Base-by-base conservation (phyloP, 805 yeast genomes). In the Zygoascus bituminiphila region DNA sequence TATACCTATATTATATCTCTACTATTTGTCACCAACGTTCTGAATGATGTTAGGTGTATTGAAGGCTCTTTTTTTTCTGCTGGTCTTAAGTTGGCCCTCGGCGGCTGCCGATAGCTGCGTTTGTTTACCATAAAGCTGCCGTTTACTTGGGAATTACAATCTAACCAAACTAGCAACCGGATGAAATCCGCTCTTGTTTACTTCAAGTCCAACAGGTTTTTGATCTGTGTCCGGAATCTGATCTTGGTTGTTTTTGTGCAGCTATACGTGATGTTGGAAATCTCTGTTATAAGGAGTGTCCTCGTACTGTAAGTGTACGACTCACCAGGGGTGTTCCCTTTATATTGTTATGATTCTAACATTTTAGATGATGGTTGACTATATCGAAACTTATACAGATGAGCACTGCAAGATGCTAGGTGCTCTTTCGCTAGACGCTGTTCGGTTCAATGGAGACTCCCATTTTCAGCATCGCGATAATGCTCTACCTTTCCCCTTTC, bases 391-490 rank as follows among this genome's bases (percentile, higher is more conserved):
- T 7, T 38, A 39, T 26, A 41, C 48, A 22, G 40, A 37, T 36
- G 48, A 45, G 14, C 24, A 42, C 5, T 52, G 51, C 47, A 26
- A 40, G 21, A 38, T 45, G 23, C 25, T 46, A 15, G 29, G 33
- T 15, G 26, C 23, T 14, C 12, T 29, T 21, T 20, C 33, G 19
- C 36, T 46, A n/a, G 54, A 50, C 20, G 42, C 51, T 14, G 48
- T 49, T 39, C 43, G 57, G 24, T 54, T 54, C 44, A 51, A 42
- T 15, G 57, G 56, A 7, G 56, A 54, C 29, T 42, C 42, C 15
- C 43, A 44, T 7, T 44, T 50, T 19, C 57, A 55, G 38, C 54
- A 55, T 42, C 46, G 53, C 12, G 57, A 55, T 46, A 50, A 53
- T 36, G 21, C 21, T 10, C 39, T 51, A n/a, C 52, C 46, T 19